These are phyloP conservation scores for Penstemon newberryi DNA, from an alignment of 257 asterid genomes.

Conservation along the genomic window DNA sequence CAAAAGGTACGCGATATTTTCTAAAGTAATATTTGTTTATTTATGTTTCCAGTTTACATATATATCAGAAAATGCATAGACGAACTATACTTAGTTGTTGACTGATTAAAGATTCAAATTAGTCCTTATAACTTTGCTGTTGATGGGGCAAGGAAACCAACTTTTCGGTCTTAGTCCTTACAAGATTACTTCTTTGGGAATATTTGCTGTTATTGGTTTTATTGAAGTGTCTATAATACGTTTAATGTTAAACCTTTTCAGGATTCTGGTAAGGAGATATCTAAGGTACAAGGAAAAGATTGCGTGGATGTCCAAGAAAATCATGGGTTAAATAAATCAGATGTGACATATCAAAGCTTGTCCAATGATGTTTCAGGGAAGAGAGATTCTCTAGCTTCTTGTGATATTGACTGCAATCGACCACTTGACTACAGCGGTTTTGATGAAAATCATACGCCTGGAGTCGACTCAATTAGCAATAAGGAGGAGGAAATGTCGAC, in stretches of 20 bases:
- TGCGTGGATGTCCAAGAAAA: constrained; percentile 28
- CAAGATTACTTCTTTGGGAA: background rate
- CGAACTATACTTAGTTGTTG: background rate
- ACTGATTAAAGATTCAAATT: background rate
- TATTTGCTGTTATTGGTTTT: background rate
- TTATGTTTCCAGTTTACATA: background rate
- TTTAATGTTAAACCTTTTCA: constrained; percentile 21
- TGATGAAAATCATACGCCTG: constrained; percentile 28
- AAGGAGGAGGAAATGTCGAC: constrained; percentile 29
- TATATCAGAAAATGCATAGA: background rate
- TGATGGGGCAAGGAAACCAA: background rate
- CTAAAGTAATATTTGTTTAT: background rate
- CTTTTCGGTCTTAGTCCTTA: background rate
- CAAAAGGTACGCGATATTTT: constrained; percentile 32
- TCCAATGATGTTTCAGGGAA: constrained; percentile 26
- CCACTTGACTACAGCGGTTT: constrained; percentile 36
- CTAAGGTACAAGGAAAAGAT: constrained; percentile 30
- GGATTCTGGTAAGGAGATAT: constrained; percentile 29
- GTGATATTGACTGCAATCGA: constrained; percentile 46
- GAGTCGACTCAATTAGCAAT: constrained; percentile 28
- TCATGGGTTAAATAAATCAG: constrained; percentile 15
- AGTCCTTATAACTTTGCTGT: background rate
- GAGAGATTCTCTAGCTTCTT: constrained; percentile 34
- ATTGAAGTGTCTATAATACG: background rate
- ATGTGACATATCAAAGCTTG: constrained; percentile 23